Evolutionary conservation across 345 rosid species (phyloP).

Genomic region (Boechera stricta): DNA sequence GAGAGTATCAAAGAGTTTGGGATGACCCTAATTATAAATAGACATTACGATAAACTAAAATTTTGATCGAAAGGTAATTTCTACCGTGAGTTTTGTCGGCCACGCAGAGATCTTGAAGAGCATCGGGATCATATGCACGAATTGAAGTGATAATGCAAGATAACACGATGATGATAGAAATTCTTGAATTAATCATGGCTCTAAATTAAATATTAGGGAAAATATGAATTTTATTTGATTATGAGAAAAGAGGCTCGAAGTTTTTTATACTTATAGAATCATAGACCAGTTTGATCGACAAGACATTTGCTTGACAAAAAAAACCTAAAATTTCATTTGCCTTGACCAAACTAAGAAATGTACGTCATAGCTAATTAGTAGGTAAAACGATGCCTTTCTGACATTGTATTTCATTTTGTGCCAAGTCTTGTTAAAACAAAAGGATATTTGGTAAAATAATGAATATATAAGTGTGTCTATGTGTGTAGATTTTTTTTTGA

Average conservation of each 20-base stretch:
- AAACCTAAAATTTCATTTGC: constrained; percentile 9
- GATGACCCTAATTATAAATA: background rate
- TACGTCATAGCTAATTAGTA: constrained; percentile 36
- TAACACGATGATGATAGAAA: constrained; percentile 11
- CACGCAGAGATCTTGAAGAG: constrained; percentile 75
- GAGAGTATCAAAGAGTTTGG: background rate
- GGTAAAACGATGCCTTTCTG: constrained; percentile 25
- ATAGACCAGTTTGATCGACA: constrained; percentile 7
- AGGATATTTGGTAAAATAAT: background rate
- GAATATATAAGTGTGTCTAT: background rate
- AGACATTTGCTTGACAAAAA: constrained; percentile 23
- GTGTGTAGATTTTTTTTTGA: background rate
- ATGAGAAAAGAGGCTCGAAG: constrained; percentile 1
- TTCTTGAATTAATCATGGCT: constrained; percentile 29
- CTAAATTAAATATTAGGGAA: background rate
- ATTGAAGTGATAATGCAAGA: constrained; percentile 41
- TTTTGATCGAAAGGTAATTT: background rate
- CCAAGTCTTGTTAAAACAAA: constrained; percentile 1
- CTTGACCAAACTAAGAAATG: constrained; percentile 42
- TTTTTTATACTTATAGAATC: constrained; percentile 30
- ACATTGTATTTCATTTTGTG: constrained; percentile 33
- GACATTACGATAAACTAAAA: background rate
- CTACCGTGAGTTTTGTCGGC: constrained; percentile 48
- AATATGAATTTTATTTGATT: background rate
- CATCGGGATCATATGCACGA: constrained; percentile 62